A percentile compares a stretch with the other conserved stretches of the same genome.
These are phyloP conservation scores for Pseudogymnoascus sp. DNA, from an alignment of 2,329 filamentous ascomycete species.

Conservation along the genomic window DNA sequence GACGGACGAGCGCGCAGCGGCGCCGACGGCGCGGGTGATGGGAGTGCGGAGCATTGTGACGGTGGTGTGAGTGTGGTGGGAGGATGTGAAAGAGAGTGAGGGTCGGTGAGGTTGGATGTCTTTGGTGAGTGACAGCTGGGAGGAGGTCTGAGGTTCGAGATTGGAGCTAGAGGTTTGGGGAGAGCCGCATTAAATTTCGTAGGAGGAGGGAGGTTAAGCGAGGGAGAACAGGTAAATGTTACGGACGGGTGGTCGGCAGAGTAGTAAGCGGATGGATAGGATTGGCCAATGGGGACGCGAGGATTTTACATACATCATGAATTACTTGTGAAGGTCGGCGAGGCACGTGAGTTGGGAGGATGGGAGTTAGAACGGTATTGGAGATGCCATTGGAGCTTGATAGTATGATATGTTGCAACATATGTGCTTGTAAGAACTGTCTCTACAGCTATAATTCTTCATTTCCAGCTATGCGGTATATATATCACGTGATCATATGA, in stretches of 20 bases:
- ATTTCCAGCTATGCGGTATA: too few species aligned
- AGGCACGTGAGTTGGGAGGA: neutral
- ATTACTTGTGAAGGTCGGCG: neutral
- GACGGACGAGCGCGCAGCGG: conserved; percentile 32
- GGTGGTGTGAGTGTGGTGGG: conserved; percentile 11
- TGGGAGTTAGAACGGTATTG: neutral
- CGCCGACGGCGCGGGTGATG: conserved; percentile 42
- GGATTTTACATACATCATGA: neutral
- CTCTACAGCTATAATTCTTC: neutral
- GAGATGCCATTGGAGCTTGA: neutral
- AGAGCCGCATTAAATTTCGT: conserved; percentile 9
- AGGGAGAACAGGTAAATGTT: conserved; percentile 8
- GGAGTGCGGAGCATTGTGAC: conserved; percentile 24
- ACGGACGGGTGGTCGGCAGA: conserved; percentile 2
- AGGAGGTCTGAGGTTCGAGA: neutral
- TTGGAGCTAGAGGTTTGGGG: conserved; percentile 7
- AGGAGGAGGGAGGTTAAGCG: conserved; percentile 6
- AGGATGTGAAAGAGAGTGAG: conserved; percentile 11
- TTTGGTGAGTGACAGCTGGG: neutral
- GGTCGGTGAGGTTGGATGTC: neutral
- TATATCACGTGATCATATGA: too few species aligned
- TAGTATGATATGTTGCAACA: neutral
- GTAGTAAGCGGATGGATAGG: neutral
- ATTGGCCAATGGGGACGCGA: conserved; percentile 1
- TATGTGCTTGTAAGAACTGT: neutral